A percentile compares a stretch with the other conserved stretches of the same genome.
These are phyloP conservation scores for Colletotrichum cordylinicola DNA, from an alignment of 2,329 filamentous ascomycete genomes.

Conservation along the genomic window DNA sequence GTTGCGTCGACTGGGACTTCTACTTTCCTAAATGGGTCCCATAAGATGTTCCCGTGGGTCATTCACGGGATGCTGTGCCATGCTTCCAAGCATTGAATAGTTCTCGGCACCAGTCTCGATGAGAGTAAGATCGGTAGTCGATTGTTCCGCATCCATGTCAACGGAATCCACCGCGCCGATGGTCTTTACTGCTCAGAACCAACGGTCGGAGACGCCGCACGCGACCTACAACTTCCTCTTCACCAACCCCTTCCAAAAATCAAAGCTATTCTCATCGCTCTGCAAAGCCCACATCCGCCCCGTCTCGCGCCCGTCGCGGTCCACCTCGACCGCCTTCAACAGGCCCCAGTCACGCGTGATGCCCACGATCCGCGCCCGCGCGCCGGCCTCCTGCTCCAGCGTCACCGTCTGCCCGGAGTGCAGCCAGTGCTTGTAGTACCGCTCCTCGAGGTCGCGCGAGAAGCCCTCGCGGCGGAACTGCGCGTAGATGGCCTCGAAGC, in stretches of 20 bases:
- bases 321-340: constrained; percentile 83
- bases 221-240: constrained; percentile 71
- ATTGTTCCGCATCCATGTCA: accelerated
- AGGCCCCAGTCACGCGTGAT: constrained; percentile 94
- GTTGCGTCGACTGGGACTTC: background rate
- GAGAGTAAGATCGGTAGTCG: background rate
- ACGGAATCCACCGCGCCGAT: accelerated
- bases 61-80: background rate
- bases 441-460: constrained; percentile 70
- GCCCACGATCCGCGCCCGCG: constrained; percentile 78
- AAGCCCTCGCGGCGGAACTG: constrained; percentile 81
- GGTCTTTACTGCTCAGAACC: too few relatives aligned
- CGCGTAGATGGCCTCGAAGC: constrained; percentile 78
- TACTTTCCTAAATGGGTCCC: background rate
- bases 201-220: background rate
- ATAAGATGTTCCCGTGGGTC: background rate
- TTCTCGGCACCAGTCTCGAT: background rate
- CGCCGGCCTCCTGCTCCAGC: constrained; percentile 80
- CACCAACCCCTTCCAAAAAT: constrained; percentile 90
- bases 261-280: constrained; percentile 98
- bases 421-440: constrained; percentile 86
- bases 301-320: constrained; percentile 73
- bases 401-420: constrained; percentile 77
- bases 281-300: constrained; percentile 85
- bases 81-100: background rate